Evolutionary conservation across 305 asterid genomes (phyloP).

Genomic region (Caryopteris hybrid): DNA sequence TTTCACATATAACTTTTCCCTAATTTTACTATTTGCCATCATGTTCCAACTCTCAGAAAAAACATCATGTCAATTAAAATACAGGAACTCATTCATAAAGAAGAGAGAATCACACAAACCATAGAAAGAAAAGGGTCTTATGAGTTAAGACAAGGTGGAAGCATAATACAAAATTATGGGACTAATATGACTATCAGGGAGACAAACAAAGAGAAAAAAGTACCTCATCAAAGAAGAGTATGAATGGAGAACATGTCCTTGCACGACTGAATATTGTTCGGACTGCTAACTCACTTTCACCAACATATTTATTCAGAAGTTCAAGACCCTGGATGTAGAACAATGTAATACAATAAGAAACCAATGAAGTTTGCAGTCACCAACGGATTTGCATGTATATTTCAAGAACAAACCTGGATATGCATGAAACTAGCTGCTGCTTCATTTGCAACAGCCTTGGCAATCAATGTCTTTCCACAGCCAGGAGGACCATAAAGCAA

Average conservation of each 20-base stretch:
- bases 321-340: slow-evolving; percentile 70
- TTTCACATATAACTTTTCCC: neutral
- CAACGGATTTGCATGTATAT: slow-evolving; percentile 6
- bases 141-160: neutral
- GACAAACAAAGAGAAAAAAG: neutral
- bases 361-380: neutral
- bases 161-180: neutral
- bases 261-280: slow-evolving; percentile 85
- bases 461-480: slow-evolving; percentile 94
- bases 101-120: neutral
- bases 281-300: slow-evolving; percentile 88
- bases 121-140: neutral
- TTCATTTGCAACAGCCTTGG: slow-evolving; percentile 93
- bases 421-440: slow-evolving; percentile 93
- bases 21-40: neutral
- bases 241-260: slow-evolving; percentile 85
- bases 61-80: neutral
- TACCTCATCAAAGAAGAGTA: slow-evolving; percentile 94
- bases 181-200: neutral
- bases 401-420: slow-evolving; percentile 50
- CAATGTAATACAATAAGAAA: slow-evolving; percentile 13
- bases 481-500: slow-evolving; percentile 99
- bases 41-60: neutral
- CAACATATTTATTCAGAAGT: slow-evolving; percentile 80
- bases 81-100: neutral